Conservation (phyloP, 78 protist genomes). For the Dictyostelium firmibasis region DNA sequence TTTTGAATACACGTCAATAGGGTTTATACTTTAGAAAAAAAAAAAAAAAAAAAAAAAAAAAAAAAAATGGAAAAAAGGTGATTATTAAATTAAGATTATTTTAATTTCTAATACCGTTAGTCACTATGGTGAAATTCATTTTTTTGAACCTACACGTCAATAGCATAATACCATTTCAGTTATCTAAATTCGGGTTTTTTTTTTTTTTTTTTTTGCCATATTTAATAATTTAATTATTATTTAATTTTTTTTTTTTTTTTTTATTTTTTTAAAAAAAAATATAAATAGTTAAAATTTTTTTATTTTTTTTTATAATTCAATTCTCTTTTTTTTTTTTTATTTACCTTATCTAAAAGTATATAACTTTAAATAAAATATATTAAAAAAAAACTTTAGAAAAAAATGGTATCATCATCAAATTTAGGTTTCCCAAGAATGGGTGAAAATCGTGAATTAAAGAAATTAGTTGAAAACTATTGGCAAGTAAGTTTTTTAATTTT, state of each 20-base stretch:
- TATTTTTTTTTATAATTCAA: too few relatives aligned
- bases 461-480: conserved; percentile 85
- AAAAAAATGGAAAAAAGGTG: too few relatives aligned
- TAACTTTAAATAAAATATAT: not conserved
- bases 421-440: conserved; percentile 86
- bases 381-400: not conserved
- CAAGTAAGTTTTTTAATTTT: not conserved
- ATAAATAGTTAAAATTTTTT: not conserved
- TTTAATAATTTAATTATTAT: not conserved
- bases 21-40: too few relatives aligned
- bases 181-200: not conserved
- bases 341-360: not conserved
- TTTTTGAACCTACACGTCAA: not conserved
- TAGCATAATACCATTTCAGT: not conserved
- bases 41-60: too few relatives aligned
- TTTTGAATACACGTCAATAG: not conserved
- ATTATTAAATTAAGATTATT: too few relatives aligned
- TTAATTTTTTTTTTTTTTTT: too few relatives aligned
- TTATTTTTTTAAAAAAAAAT: not conserved
- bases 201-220: too few relatives aligned
- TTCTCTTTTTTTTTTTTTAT: not conserved
- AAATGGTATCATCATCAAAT: conserved; percentile 16
- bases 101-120: not conserved
- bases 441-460: conserved; percentile 82
- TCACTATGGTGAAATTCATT: not conserved